Evolutionary conservation across 2,329 filamentous ascomycete species (phyloP), one percentile per base, ranked within the genome.

Genomic region (Trichoderma arundinaceum): DNA sequence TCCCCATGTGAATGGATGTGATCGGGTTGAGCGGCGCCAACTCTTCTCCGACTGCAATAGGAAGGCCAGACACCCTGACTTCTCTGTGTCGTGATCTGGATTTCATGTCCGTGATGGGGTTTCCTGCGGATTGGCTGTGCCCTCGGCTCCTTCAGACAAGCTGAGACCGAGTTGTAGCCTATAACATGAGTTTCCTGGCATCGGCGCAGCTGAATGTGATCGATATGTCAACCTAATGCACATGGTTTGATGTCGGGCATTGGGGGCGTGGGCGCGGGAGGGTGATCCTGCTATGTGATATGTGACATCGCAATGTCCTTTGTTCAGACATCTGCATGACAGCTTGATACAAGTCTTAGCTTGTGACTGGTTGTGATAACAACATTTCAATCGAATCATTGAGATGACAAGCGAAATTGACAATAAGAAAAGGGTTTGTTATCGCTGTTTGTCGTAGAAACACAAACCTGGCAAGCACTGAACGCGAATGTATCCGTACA

Each of bases 1-100:
- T 38, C 39, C 32, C n/a, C 49, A 39, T 53, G 60, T 63, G 60
- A 54, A 63, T 52, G 7, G 49, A 44, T 63, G 60, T 63, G 49
- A 63, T 38, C 19, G 49, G 13, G 2, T 38, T 63, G 13, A 38
- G 48, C 49, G 48, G 60, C 60, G 60, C 12, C 60, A 54, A 38
- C 35, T 8, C 22, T 28, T 28, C 22, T n/a, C n/a, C 17, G 28
- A 17, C 35, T 15, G 15, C 4, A 17, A 54, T 22, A 51, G 17
- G 8, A 35, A n/a, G 49, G 22, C 28, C 22, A 12, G n/a, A 35
- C 12, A 19, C 28, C 17, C 17, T 4, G 22, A 13, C 4, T 9
- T 33, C 48, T 6, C 28, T 22, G 39, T 63, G 60, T 63, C 22
- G 60, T 63, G 60, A 63, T 62, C 46, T 46, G 28, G 38, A 38